phyloP scores from a whole-genome alignment of 106 monocot species.

The Amphibolis antarctica region DNA sequence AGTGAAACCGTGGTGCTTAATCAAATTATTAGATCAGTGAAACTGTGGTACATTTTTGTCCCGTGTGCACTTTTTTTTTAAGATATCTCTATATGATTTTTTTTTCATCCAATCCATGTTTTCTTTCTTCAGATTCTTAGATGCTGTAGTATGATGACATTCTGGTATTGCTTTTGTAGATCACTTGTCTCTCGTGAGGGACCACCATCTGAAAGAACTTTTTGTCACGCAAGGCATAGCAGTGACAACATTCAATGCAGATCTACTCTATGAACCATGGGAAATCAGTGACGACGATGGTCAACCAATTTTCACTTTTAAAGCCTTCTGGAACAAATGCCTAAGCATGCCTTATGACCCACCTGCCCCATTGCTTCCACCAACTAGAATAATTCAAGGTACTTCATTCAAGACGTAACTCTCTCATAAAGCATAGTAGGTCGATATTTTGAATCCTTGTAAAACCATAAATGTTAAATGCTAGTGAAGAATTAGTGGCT shows the following conservation, averaged over 20 bases:
- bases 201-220: slow-evolving; percentile 66
- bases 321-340: slow-evolving; percentile 81
- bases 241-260: slow-evolving; percentile 74
- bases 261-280: slow-evolving; percentile 95
- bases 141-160: too few relatives aligned
- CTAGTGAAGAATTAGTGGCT: too few relatives aligned
- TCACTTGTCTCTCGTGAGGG: too few relatives aligned
- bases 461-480: too few relatives aligned
- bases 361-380: slow-evolving; percentile 65
- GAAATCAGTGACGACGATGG: slow-evolving; percentile 79
- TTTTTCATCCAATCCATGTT: neutral
- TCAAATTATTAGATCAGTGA: too few relatives aligned
- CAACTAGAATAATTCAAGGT: slow-evolving; percentile 66
- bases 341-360: slow-evolving; percentile 95
- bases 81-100: neutral
- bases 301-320: slow-evolving; percentile 55
- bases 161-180: too few relatives aligned
- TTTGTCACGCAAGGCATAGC: slow-evolving; percentile 49
- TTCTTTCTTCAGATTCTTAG: neutral
- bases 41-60: too few relatives aligned
- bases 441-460: too few relatives aligned
- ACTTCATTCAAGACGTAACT: too few relatives aligned
- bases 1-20: too few relatives aligned
- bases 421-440: too few relatives aligned
- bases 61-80: too few relatives aligned